These are phyloP conservation scores for Rhodotorula sp. DNA, from an alignment of 1,284 basidiomycete species.

Conservation along the genomic window DNA sequence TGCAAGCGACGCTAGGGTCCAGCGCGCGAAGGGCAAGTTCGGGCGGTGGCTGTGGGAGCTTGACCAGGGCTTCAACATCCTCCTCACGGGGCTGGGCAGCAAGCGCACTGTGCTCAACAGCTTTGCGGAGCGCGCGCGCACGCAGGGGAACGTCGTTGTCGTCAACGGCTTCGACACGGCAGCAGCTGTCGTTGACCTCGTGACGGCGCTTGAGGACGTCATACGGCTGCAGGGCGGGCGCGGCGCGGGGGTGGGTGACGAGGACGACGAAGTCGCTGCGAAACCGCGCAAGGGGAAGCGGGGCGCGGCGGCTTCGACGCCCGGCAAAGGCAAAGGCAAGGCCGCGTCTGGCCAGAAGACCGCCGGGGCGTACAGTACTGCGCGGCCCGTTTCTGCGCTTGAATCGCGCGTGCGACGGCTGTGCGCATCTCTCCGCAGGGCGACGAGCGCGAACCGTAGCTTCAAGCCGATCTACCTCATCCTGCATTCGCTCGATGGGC, in stretches of 20 bases:
- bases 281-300: background rate
- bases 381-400: conserved; percentile 35
- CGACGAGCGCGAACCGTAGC: background rate
- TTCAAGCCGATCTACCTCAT: conserved; percentile 65
- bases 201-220: conserved; percentile 63
- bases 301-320: no score
- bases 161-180: conserved; percentile 76
- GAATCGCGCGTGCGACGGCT: conserved; percentile 42
- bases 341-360: conserved; percentile 41
- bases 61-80: conserved; percentile 75
- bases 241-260: background rate
- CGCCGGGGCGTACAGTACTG: background rate
- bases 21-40: conserved; percentile 57
- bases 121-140: conserved; percentile 59
- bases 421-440: conserved; percentile 15
- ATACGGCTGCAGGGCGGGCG: conserved; percentile 18
- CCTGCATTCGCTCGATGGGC: conserved; percentile 83
- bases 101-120: conserved; percentile 73
- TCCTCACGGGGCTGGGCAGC: conserved; percentile 84
- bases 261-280: conserved; percentile 46
- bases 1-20: conserved; percentile 46
- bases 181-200: conserved; percentile 68
- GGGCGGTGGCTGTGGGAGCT: conserved; percentile 70
- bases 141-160: conserved; percentile 69
- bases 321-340: conserved; percentile 16